Percentiles rank a stretch among this genome's conserved stretches.
phyloP scores from a whole-genome alignment of 805 yeast species.

The Geotrichum ghanense region DNA sequence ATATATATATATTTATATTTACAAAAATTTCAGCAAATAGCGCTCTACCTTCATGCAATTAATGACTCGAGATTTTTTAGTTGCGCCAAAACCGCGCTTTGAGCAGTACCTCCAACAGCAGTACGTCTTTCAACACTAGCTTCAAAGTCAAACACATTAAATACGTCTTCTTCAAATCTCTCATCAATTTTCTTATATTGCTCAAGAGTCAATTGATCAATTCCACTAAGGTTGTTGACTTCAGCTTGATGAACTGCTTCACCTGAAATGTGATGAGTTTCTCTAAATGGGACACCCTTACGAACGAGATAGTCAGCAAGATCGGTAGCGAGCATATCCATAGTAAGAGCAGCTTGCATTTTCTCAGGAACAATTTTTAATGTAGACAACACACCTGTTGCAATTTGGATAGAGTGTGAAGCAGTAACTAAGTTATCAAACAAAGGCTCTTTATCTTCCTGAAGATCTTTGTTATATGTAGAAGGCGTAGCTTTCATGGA shows the following conservation, averaged over 20 bases:
- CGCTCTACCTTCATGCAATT: constrained; percentile 1
- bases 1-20: background rate
- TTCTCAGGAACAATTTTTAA: constrained; percentile 56
- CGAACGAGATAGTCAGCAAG: constrained; percentile 95
- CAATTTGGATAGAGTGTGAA: constrained; percentile 85
- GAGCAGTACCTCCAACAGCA: constrained; percentile 96
- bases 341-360: constrained; percentile 83
- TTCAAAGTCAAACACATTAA: constrained; percentile 82
- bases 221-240: constrained; percentile 62
- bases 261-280: constrained; percentile 97
- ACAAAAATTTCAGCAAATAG: background rate
- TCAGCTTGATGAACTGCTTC: constrained; percentile 93
- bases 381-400: constrained; percentile 94
- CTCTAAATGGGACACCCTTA: constrained; percentile 98
- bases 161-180: constrained; percentile 74
- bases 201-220: constrained; percentile 67
- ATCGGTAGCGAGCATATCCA: constrained; percentile 99
- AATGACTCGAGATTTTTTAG: constrained; percentile 23
- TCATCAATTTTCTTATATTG: constrained; percentile 73
- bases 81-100: constrained; percentile 75
- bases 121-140: constrained; percentile 91
- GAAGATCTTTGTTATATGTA: constrained; percentile 95
- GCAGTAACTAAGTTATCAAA: constrained; percentile 85
- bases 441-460: constrained; percentile 98
- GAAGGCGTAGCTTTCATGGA: constrained; percentile 95